Evolutionary conservation across 2,329 filamentous ascomycete species (phyloP).

Genomic region (Fonsecaea monophora): DNA sequence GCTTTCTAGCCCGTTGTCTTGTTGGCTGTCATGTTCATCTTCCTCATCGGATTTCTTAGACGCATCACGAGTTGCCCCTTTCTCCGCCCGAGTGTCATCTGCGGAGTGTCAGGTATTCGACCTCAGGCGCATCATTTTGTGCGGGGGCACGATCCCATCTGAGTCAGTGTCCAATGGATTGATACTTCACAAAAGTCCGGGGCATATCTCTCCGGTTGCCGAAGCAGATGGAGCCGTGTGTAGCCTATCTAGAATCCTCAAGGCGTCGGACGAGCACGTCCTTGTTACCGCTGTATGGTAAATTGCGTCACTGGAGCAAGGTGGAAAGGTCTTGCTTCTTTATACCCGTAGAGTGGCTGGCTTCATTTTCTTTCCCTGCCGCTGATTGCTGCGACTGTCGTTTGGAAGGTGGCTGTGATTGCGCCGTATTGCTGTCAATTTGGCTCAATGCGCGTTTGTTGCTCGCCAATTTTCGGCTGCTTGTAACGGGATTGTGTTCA

Average conservation of each 20-base stretch:
- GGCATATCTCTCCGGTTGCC: not conserved
- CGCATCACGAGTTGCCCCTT: not conserved
- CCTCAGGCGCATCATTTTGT: not conserved
- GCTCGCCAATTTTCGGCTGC: constrained; percentile 2
- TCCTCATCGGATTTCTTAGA: constrained; percentile 4
- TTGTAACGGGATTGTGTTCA: not conserved
- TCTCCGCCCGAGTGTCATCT: constrained; percentile 12
- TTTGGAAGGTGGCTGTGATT: constrained; percentile 12
- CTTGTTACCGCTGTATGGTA: constrained; percentile 15
- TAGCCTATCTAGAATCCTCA: constrained; percentile 9
- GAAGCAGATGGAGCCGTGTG: not conserved
- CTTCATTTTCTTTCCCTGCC: constrained; percentile 2
- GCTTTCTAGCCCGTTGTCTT: not conserved
- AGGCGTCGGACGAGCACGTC: constrained; percentile 10
- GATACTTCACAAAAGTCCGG: not conserved
- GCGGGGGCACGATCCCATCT: not conserved
- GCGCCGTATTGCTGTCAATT: constrained; percentile 10
- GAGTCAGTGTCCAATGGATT: not conserved
- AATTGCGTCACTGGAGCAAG: constrained; percentile 3
- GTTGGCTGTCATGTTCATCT: not conserved
- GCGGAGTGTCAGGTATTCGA: constrained; percentile 16
- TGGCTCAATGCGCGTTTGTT: constrained; percentile 16
- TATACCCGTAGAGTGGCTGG: not conserved
- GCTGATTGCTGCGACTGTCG: not conserved
- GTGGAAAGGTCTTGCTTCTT: constrained; percentile 12